Base-by-base conservation (phyloP, 805 yeast species). In the Cyberlindnera euphorbiae region DNA sequence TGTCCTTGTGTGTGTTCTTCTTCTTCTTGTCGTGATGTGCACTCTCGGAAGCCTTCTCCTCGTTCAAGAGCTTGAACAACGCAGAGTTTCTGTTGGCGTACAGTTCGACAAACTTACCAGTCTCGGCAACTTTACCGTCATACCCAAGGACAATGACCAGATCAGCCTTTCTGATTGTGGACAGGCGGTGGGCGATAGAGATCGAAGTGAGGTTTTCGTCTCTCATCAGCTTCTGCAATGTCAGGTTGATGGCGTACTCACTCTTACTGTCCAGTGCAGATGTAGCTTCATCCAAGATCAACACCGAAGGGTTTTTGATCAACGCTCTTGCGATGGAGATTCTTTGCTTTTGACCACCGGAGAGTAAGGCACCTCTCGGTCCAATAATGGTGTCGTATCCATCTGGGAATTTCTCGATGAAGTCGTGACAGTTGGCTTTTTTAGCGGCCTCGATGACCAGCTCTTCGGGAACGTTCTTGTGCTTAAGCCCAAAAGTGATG, bases 311-410 rank as follows among this genome's bases (percentile, higher is more conserved):
- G 26, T 72, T 68, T 33, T 93, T 67, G 8, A 89, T 52, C 22
- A 93, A 52, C 0, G 95, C 95, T 35, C 97, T 69, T 0, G 95
- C 96, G 36, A 93, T 77, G 0, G 94, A 82, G 2, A 93, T 67
- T 43, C 97, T 66, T 55, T 93, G 97, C 28, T 82, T 67, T 56
- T 93, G 97, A 3, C 98, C 98, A 30, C 95, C 95, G n/a, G 97
- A 88, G 8, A 90, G 57, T 21, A 75, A 51, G 0, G 73, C 64
- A 17, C 71, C 71, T 41, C 89, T 77, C 3, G 96, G 78, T 0
- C 84, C 85, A 27, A 90, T 66, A 1, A 59, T 52, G 0, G 96
- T 78, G 32, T 78, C 71, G 31, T 86, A 68, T 0, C 85, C 83
- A 6, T 75, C 67, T 0, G 87, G 81, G 25, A 86, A 69, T 2